Evolutionary conservation across 192 early-diverging fungal genomes (phyloP).

Genomic region (Rhizophagus clarus): DNA sequence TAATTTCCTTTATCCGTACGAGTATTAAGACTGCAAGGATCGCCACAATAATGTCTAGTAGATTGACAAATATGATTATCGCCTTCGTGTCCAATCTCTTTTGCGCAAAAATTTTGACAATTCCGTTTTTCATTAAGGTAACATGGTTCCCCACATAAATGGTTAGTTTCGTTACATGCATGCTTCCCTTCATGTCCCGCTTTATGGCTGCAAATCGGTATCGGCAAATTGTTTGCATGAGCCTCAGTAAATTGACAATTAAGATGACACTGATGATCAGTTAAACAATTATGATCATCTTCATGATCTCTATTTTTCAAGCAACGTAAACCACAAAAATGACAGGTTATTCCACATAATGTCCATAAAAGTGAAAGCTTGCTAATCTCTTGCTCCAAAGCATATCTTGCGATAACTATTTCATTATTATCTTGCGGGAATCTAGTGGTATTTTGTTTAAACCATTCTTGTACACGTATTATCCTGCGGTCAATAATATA

Average conservation of each 20-base stretch:
- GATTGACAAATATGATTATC: constrained; percentile 25
- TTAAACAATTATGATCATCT: constrained; percentile 29
- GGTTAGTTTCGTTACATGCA: constrained; percentile 9
- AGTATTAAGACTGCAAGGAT: not conserved
- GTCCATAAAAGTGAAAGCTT: constrained; percentile 15
- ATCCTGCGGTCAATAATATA: constrained; percentile 14
- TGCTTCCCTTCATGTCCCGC: constrained; percentile 27
- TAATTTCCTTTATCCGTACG: not conserved
- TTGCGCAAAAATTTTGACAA: constrained; percentile 27
- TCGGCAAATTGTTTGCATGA: not conserved
- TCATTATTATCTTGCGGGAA: constrained; percentile 25
- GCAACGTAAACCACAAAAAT: constrained; percentile 19
- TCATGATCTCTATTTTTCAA: constrained; percentile 19
- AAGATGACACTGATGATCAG: constrained; percentile 28
- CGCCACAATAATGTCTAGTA: constrained; percentile 32
- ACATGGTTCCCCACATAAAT: constrained; percentile 5
- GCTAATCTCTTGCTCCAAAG: constrained; percentile 10
- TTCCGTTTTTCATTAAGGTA: not conserved
- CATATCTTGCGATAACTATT: not conserved
- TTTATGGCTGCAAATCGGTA: constrained; percentile 12
- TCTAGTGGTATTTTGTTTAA: not conserved
- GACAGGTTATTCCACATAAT: constrained; percentile 15
- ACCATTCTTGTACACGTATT: constrained; percentile 26
- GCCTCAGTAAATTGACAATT: constrained; percentile 20
- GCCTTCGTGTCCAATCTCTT: constrained; percentile 29